phyloP scores from a whole-genome alignment of 2,329 filamentous ascomycete species.

The Biscogniauxia marginata region DNA sequence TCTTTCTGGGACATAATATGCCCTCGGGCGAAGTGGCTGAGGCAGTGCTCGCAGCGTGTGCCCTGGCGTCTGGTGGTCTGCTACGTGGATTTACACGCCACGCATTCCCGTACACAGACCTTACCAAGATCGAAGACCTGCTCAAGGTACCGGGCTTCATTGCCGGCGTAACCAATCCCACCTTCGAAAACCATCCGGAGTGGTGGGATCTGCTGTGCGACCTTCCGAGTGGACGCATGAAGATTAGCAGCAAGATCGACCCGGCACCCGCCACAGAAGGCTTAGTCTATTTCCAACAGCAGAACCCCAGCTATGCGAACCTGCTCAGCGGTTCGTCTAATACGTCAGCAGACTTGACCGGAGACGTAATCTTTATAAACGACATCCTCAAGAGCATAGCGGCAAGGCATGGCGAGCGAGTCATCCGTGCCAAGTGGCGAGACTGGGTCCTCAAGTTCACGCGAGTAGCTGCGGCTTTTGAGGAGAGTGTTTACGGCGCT shows the following conservation, averaged over 20 bases:
- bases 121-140: slow-evolving; percentile 96
- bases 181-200: slow-evolving; percentile 89
- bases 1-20: slow-evolving; percentile 93
- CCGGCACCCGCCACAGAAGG: slow-evolving; percentile 79
- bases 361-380: slow-evolving; percentile 86
- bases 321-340: slow-evolving; percentile 41
- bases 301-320: slow-evolving; percentile 58
- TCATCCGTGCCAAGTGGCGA: slow-evolving; percentile 88
- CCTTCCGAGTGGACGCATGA: slow-evolving; percentile 85
- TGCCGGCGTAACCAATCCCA: slow-evolving; percentile 94
- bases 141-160: slow-evolving; percentile 97
- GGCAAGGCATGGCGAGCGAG: slow-evolving; percentile 83
- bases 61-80: slow-evolving; percentile 88
- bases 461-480: slow-evolving; percentile 87
- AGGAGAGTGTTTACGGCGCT: slow-evolving; percentile 92
- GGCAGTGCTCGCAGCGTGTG: slow-evolving; percentile 95
- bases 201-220: slow-evolving; percentile 99
- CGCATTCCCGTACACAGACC: slow-evolving; percentile 95
- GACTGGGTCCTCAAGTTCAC: slow-evolving; percentile 95
- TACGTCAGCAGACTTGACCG: slow-evolving; percentile 64
- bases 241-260: slow-evolving; percentile 89
- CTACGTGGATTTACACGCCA: slow-evolving; percentile 91
- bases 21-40: slow-evolving; percentile 95
- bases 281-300: slow-evolving; percentile 81
- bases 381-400: slow-evolving; percentile 81